Evolutionary conservation across 345 rosid species (phyloP).

Genomic region (Microthlaspi erraticum): DNA sequence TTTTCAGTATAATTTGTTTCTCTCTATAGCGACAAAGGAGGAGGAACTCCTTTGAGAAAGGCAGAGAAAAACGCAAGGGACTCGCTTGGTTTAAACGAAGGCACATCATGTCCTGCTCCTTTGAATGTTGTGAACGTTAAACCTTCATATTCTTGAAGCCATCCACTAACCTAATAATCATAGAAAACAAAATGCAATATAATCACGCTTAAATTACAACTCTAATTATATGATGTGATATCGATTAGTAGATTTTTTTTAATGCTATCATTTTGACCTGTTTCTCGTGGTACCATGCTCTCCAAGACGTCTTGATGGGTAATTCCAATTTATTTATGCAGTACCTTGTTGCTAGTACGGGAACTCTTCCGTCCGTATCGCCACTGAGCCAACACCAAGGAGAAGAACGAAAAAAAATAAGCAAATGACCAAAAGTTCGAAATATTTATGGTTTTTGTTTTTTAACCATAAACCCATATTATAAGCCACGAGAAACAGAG

Average conservation of each 20-base stretch:
- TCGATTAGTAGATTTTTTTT: background rate
- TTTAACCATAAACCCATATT: slow-evolving; percentile 91
- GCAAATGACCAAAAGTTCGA: background rate
- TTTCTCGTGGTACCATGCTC: slow-evolving; percentile 85
- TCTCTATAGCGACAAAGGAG: slow-evolving; percentile 43
- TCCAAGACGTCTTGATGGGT: slow-evolving; percentile 72
- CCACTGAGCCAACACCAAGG: slow-evolving; percentile 55
- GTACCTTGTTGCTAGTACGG: slow-evolving; percentile 80
- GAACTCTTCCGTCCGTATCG: slow-evolving; percentile 95
- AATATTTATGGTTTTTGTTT: too few relatives aligned
- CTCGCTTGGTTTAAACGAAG: slow-evolving; percentile 74
- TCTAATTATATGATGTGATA: background rate
- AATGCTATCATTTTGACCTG: slow-evolving; percentile 53
- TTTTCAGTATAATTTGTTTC: background rate
- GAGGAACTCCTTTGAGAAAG: slow-evolving; percentile 61
- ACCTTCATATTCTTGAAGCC: slow-evolving; percentile 89
- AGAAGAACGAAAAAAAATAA: slow-evolving; percentile 1
- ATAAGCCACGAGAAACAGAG: too few relatives aligned
- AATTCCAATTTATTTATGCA: slow-evolving; percentile 60
- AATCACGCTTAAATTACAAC: background rate
- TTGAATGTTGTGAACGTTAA: slow-evolving; percentile 79
- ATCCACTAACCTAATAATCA: slow-evolving; percentile 74
- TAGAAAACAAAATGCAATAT: background rate
- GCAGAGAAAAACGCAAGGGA: slow-evolving; percentile 76
- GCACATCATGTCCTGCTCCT: slow-evolving; percentile 98